Evolutionary conservation across 306 rosid genomes (phyloP).

Genomic region (Adenanthera pavonina): DNA sequence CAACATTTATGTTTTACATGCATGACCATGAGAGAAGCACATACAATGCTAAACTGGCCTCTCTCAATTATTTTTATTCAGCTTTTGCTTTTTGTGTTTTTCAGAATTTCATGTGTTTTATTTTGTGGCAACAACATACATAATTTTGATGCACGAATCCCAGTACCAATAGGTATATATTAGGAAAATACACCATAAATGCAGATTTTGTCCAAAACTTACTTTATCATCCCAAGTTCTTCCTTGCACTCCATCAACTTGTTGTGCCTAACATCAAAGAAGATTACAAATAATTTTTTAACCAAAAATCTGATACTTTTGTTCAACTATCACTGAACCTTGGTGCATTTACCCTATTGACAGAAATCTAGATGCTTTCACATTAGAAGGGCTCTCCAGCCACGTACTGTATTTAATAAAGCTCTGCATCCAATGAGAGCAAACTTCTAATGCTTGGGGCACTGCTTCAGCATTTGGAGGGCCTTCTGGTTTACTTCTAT

Average conservation of each 20-base stretch:
- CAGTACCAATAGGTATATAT: conserved; percentile 9
- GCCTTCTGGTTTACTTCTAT: conserved; percentile 68
- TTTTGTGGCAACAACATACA: conserved; percentile 9
- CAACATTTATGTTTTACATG: neutral
- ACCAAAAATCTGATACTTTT: conserved; percentile 38
- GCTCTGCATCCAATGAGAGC: conserved; percentile 96
- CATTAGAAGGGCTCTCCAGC: conserved; percentile 88
- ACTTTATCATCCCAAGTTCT: conserved; percentile 76
- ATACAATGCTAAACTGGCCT: neutral
- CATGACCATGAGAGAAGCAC: neutral
- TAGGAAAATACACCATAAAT: conserved; percentile 25
- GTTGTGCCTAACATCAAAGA: conserved; percentile 69
- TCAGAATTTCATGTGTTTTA: conserved; percentile 21
- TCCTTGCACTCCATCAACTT: conserved; percentile 79
- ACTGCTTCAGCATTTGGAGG: conserved; percentile 87
- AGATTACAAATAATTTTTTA: conserved; percentile 24
- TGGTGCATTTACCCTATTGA: conserved; percentile 81
- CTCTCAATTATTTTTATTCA: conserved; percentile 4
- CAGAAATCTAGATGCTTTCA: conserved; percentile 88
- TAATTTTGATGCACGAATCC: neutral
- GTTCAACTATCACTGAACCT: conserved; percentile 33
- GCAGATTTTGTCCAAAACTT: conserved; percentile 44
- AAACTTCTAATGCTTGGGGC: conserved; percentile 73
- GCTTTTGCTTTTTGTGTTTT: conserved; percentile 4
- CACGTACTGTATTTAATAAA: conserved; percentile 93